These are phyloP conservation scores for Stagonosporopsis vannaccii DNA, from an alignment of 2,329 filamentous ascomycete genomes.

Conservation along the genomic window DNA sequence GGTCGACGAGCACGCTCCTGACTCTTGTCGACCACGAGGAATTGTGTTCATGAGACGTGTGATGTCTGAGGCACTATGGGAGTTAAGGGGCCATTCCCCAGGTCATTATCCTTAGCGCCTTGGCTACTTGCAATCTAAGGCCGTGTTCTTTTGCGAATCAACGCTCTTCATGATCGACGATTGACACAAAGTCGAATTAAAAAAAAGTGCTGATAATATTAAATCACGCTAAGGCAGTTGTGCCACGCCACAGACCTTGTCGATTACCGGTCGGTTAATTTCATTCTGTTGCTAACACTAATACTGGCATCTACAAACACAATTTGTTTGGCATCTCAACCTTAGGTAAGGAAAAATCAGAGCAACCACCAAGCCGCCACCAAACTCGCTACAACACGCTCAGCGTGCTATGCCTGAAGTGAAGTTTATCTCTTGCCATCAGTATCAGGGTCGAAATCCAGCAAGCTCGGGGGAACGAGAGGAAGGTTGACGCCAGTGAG, in stretches of 20 bases:
- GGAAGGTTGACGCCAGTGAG: conserved; percentile 12
- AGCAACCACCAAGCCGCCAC: neutral
- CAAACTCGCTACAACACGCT: neutral
- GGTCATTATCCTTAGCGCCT: neutral
- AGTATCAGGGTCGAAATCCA: neutral
- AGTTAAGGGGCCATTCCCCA: neutral
- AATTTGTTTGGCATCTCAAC: neutral
- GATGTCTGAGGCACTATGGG: conserved; percentile 21
- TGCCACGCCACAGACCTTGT: neutral
- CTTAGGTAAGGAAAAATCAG: neutral
- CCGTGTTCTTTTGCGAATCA: neutral
- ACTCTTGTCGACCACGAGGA: neutral
- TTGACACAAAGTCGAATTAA: neutral
- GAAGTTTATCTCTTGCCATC: conserved; percentile 1
- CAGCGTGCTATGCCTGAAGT: neutral
- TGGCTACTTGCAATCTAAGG: neutral
- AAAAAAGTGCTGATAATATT: neutral
- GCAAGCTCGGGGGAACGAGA: conserved; percentile 9
- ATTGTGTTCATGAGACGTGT: conserved; percentile 25
- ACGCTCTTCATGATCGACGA: neutral
- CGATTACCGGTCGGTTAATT: neutral
- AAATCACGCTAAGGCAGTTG: neutral
- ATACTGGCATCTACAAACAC: neutral
- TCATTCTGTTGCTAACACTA: conserved; percentile 3
- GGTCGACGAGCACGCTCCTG: neutral